A percentile compares a stretch with the other conserved stretches of the same genome.
Evolutionary conservation across 352 stramenopile genomes (phyloP).

Genomic region (Phytophthora hybrid): DNA sequence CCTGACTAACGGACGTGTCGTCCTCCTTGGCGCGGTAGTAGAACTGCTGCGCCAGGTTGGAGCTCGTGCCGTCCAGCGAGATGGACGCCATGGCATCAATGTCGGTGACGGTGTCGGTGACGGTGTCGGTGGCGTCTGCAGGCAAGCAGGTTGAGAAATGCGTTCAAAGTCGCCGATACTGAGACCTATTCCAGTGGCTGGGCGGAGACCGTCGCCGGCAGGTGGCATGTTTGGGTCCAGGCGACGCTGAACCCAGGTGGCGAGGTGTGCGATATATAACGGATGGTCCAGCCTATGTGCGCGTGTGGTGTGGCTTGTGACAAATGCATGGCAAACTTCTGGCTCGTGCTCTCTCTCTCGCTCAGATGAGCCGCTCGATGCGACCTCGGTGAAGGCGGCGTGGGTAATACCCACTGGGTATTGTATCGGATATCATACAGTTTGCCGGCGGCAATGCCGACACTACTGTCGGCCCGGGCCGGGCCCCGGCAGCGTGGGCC

Average conservation of each 20-base stretch:
- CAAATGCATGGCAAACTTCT: not conserved
- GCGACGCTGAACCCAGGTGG: not conserved
- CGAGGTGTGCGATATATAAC: not conserved
- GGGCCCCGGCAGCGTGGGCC: too few relatives aligned
- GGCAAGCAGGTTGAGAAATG: conserved; percentile 17
- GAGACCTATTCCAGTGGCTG: not conserved
- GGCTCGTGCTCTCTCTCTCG: too few relatives aligned
- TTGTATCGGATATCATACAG: too few relatives aligned
- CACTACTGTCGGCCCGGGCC: too few relatives aligned
- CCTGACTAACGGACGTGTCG: not conserved
- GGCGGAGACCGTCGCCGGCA: not conserved
- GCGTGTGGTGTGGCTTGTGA: not conserved
- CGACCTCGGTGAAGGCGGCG: too few relatives aligned
- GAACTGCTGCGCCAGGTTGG: conserved; percentile 42
- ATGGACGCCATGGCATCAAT: conserved; percentile 13
- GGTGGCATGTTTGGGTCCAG: not conserved
- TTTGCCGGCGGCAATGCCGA: too few relatives aligned
- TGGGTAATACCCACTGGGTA: too few relatives aligned
- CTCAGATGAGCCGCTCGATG: not conserved
- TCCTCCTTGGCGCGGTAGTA: conserved; percentile 30
- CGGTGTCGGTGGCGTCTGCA: not conserved
- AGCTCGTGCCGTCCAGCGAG: conserved; percentile 41
- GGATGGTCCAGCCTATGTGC: not conserved
- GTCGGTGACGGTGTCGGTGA: not conserved
- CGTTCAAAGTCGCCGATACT: too few relatives aligned